Percentiles rank a stretch among this genome's conserved stretches.
Evolutionary conservation across 2,329 filamentous ascomycete species (phyloP).

Genomic region (Fusarium nelsonii): DNA sequence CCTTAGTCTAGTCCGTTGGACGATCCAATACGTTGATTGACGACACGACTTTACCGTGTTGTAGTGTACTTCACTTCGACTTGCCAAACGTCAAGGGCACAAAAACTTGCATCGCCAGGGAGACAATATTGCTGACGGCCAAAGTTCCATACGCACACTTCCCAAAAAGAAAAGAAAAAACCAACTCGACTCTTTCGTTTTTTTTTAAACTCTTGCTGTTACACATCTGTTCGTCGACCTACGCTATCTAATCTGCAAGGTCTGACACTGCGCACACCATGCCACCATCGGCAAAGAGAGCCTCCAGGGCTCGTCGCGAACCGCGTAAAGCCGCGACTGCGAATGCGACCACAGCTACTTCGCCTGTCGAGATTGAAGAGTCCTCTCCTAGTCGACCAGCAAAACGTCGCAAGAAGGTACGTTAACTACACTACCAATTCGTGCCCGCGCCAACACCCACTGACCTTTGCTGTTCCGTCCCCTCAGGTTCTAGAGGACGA

Average conservation of each 20-base stretch:
- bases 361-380: constrained; percentile 58
- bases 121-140: constrained; percentile 10
- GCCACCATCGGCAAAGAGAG: constrained; percentile 56
- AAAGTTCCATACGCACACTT: background rate
- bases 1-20: constrained; percentile 12
- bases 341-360: constrained; percentile 50
- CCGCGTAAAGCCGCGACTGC: constrained; percentile 53
- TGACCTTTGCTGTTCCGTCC: constrained; percentile 20
- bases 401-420: constrained; percentile 74
- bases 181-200: constrained; percentile 6
- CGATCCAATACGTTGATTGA: constrained; percentile 38
- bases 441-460: constrained; percentile 7
- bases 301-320: constrained; percentile 56
- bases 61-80: constrained; percentile 11
- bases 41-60: constrained; percentile 41
- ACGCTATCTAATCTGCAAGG: constrained; percentile 16
- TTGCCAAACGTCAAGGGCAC: constrained; percentile 29
- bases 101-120: constrained; percentile 9
- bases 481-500: constrained; percentile 56
- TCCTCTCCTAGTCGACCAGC: constrained; percentile 72
- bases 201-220: background rate
- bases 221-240: constrained; percentile 3
- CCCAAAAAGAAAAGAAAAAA: background rate
- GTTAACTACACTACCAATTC: constrained; percentile 17
- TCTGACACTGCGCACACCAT: constrained; percentile 44